Base-by-base conservation (phyloP, 345 rosid species). In the Psidium friedrichsthalianum region DNA sequence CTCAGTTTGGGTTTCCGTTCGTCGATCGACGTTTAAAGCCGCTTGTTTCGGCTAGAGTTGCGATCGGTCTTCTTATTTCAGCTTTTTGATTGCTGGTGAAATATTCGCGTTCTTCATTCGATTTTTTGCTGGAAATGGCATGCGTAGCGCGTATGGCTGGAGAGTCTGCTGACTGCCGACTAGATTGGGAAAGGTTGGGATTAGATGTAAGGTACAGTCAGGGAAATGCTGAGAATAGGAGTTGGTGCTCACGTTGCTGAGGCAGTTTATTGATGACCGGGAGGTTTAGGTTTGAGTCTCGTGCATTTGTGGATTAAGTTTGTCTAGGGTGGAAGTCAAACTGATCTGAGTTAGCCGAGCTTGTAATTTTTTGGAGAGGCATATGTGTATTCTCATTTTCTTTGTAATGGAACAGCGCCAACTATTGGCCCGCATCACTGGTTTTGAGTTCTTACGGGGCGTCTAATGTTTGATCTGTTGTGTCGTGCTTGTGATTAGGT, bases 401-500 rank as follows among this genome's bases (percentile, higher is more conserved):
- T 81, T 81, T 24, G 55, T n/a, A 51, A 81, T 49, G 83, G 83
- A 49, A 44, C 29, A 22, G 25, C 16, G 52, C 55, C 2, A 6
- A 13, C 83, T 81, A 25, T 81, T 6, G 13, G 78, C 25, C 14
- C 7, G 6, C 25, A 10, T 36, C 12, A 24, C 80, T 2, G n/a
- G 80, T 36, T 32, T 69, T 40, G 25, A 69, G 80, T 69, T 18
- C 25, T 24, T 9, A 69, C 4, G 0, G 80, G 80, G 25, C 10
- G 25, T 36, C 25, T 69, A 36, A 40, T 20, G 47, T 36, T 32
- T 69, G 47, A 69, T 69, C 47, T 69, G 80, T 64, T 2, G 25
- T 64, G 32, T 18, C 1, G 25, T 69, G 80, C 80, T 69, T 18
- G 14, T 36, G 80, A 32, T 36, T 82, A 90, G 92, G 91, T 88